phyloP scores from a whole-genome alignment of 192 early-diverging fungal species.

The Backusella luteola region DNA sequence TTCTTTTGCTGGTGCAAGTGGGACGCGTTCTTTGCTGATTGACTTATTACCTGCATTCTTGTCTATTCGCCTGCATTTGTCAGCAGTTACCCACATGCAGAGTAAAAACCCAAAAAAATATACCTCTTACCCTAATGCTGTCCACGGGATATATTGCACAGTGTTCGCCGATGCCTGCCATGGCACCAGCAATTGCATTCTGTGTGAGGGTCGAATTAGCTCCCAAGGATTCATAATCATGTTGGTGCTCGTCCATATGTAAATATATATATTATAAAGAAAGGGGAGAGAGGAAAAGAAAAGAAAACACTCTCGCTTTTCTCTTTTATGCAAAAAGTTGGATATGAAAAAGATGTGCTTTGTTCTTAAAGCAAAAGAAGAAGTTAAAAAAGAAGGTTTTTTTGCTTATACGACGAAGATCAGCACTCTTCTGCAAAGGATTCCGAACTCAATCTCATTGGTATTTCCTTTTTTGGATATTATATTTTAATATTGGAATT shows the following conservation, averaged over 20 bases:
- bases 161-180: slow-evolving; percentile 96
- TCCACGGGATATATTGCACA: slow-evolving; percentile 94
- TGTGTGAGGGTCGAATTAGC: slow-evolving; percentile 71
- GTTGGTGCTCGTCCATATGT: slow-evolving; percentile 28
- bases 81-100: not conserved
- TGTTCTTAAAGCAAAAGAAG: not conserved
- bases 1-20: slow-evolving; percentile 35
- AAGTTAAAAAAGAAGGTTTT: not conserved
- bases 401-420: not conserved
- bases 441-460: not conserved
- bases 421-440: not conserved
- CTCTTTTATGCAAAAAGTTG: not conserved
- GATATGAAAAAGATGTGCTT: not conserved
- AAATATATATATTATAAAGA: not conserved
- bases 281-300: not conserved
- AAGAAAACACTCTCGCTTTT: not conserved
- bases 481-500: too few species aligned
- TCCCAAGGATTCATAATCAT: slow-evolving; percentile 91
- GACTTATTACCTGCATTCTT: slow-evolving; percentile 12
- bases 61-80: not conserved
- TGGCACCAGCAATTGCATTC: slow-evolving; percentile 87
- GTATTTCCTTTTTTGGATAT: not conserved
- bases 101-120: not conserved
- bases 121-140: slow-evolving; percentile 78
- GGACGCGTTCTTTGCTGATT: slow-evolving; percentile 61